phyloP scores from a whole-genome alignment of 2,329 filamentous ascomycete genomes.

The Pochonia chlamydosporia region DNA sequence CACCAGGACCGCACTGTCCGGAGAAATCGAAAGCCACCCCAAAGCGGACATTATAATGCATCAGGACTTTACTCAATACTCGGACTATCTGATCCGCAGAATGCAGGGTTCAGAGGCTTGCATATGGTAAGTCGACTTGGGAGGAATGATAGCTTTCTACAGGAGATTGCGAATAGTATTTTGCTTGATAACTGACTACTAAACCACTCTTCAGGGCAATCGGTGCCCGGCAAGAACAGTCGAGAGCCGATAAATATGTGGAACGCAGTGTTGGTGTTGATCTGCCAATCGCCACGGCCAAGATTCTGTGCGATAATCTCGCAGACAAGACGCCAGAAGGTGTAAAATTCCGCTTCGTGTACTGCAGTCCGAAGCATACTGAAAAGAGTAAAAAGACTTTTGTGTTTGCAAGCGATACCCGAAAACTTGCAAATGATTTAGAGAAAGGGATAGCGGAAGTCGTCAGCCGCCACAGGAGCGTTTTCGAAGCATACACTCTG shows the following conservation, averaged over 20 bases:
- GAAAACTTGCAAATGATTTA: constrained; percentile 31
- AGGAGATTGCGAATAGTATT: no score
- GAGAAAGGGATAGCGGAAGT: constrained; percentile 34
- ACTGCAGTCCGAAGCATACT: constrained; percentile 32
- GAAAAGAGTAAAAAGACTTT: constrained; percentile 29
- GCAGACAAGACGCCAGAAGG: constrained; percentile 21
- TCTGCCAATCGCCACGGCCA: constrained; percentile 55
- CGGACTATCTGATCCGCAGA: constrained; percentile 26
- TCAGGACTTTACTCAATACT: constrained; percentile 48
- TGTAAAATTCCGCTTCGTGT: constrained; percentile 35
- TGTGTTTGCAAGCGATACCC: constrained; percentile 29
- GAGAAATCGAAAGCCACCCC: constrained; percentile 34
- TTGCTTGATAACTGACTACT: no score
- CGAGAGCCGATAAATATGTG: constrained; percentile 39
- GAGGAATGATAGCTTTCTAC: no score
- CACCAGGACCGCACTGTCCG: constrained; percentile 39
- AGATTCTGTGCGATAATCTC: constrained; percentile 39
- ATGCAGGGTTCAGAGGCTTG: constrained; percentile 52
- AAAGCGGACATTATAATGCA: constrained; percentile 46
- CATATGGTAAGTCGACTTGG: constrained; percentile 47
- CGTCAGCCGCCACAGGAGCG: constrained; percentile 23
- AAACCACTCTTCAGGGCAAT: constrained; percentile 36
- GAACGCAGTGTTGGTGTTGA: constrained; percentile 49
- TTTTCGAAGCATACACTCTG: constrained; percentile 29
- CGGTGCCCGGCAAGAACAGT: constrained; percentile 37